Evolutionary conservation across 371 early-diverging fungal species (phyloP), one percentile per base, ranked within the genome.

Genomic region (Mucor saturninus): DNA sequence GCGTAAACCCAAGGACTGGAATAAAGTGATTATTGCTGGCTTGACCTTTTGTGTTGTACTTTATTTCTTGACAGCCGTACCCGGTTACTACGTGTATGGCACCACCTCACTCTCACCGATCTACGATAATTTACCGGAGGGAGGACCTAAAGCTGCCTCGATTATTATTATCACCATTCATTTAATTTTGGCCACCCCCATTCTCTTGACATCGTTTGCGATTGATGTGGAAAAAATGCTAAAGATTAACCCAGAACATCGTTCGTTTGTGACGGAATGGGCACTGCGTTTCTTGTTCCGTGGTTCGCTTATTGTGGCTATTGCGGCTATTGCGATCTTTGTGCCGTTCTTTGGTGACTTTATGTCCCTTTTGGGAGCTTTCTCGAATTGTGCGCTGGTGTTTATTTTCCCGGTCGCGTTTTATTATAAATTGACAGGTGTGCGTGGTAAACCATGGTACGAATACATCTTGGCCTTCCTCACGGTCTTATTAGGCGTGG

Each of bases 51-150:
- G 92, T 60, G 85, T 88, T 2, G 66, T 74, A 32, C 82, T 96
- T 55, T 95, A 96, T 69, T 65, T 93, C 51, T 55, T 90, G 37
- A 87, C 89, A 51, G 90, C 93, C 38, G 77, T 81, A 5, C 85
- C 91, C 29, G 94, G 93, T 5, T 96, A 96, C 58, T 86, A 83
- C 40, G 87, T 91, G 14, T 96, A 92, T 67, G 97, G 95, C 31
- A 72, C 79, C 45, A 38, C 54, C 13, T 86, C 88, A 29, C 35
- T 71, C 59, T 92, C 93, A 1, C 95, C 95, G 10, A 86, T 95
- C 31, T 87, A 92, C 61, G 65, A 80, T 51, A 90, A 83, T 60
- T 68, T 95, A 14, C 90, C 91, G 13, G 60, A 75, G 2, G 89
- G 89, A 5, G 68, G 81, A 13, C 68, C 87, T 6, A 83, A 89